Evolutionary conservation across 2,329 filamentous ascomycete genomes (phyloP).

Genomic region (Paramyrothecium roridum): DNA sequence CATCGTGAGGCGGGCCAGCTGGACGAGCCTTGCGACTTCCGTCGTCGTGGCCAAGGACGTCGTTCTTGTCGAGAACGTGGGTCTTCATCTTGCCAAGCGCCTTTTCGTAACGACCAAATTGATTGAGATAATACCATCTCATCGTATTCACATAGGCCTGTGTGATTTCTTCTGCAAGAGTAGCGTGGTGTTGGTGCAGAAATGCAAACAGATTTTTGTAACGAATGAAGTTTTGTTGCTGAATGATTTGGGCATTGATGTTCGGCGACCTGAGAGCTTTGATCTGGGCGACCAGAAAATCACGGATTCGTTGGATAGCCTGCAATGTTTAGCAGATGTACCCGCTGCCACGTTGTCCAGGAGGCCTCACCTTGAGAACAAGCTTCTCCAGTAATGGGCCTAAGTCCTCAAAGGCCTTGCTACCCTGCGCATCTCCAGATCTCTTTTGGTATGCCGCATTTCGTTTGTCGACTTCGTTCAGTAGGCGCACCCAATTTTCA

Average conservation of each 20-base stretch:
- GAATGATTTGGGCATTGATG: slow-evolving; percentile 95
- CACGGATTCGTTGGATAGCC: slow-evolving; percentile 90
- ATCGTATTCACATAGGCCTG: slow-evolving; percentile 97
- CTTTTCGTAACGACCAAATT: slow-evolving; percentile 84
- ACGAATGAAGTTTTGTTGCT: slow-evolving; percentile 84
- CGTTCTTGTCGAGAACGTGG: slow-evolving; percentile 77
- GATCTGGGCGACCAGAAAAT: slow-evolving; percentile 92
- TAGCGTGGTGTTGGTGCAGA: slow-evolving; percentile 74
- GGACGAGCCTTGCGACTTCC: slow-evolving; percentile 56
- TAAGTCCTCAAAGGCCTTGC: slow-evolving; percentile 79
- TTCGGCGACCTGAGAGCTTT: slow-evolving; percentile 91
- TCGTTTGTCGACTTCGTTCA: slow-evolving; percentile 81
- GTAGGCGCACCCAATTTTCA: slow-evolving; percentile 78
- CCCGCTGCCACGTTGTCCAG: slow-evolving; percentile 1
- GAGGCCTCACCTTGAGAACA: slow-evolving; percentile 63
- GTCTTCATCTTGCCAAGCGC: slow-evolving; percentile 82
- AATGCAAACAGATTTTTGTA: slow-evolving; percentile 89
- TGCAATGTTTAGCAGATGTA: slow-evolving; percentile 24
- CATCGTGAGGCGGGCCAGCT: slow-evolving; percentile 68
- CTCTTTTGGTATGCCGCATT: slow-evolving; percentile 69
- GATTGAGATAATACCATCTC: slow-evolving; percentile 94
- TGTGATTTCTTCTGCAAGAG: slow-evolving; percentile 84
- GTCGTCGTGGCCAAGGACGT: slow-evolving; percentile 79
- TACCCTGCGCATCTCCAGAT: slow-evolving; percentile 54
- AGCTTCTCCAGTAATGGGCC: slow-evolving; percentile 82